Evolutionary conservation across 805 yeast species (phyloP).

Genomic region (Debaryomyces maramus): DNA sequence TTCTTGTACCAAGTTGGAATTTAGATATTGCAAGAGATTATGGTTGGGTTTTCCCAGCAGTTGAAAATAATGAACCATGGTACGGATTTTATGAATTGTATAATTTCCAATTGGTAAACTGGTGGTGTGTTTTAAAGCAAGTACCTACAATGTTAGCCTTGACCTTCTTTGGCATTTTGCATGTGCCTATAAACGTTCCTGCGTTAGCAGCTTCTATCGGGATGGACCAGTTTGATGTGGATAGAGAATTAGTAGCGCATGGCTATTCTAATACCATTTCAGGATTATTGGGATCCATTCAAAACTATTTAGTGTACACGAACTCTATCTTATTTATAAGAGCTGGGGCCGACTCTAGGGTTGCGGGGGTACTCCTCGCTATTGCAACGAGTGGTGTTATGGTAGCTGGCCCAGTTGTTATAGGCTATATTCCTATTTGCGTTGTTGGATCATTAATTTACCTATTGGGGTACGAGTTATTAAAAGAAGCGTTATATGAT

Average conservation of each 20-base stretch:
- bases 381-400: constrained; percentile 76
- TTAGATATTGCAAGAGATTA: constrained; percentile 59
- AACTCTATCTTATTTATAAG: constrained; percentile 88
- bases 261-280: constrained; percentile 87
- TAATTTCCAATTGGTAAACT: constrained; percentile 69
- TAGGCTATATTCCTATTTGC: constrained; percentile 91
- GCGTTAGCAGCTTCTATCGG: constrained; percentile 90
- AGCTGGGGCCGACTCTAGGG: constrained; percentile 89
- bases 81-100: constrained; percentile 77
- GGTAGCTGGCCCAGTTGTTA: constrained; percentile 88
- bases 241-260: constrained; percentile 91
- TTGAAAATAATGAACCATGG: constrained; percentile 78
- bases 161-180: constrained; percentile 92
- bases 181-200: constrained; percentile 97
- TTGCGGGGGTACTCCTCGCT: constrained; percentile 90
- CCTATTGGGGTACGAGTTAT: constrained; percentile 83
- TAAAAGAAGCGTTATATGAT: constrained; percentile 84
- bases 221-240: constrained; percentile 85
- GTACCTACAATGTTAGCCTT: constrained; percentile 93
- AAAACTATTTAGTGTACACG: constrained; percentile 92
- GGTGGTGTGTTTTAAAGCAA: constrained; percentile 66
- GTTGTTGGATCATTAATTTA: constrained; percentile 94
- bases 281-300: constrained; percentile 84
- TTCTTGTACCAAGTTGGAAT: constrained; percentile 63
- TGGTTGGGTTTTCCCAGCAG: constrained; percentile 85